Evolutionary conservation across 441 rosid species (phyloP).

Genomic region (Bruguiera hainesii): DNA sequence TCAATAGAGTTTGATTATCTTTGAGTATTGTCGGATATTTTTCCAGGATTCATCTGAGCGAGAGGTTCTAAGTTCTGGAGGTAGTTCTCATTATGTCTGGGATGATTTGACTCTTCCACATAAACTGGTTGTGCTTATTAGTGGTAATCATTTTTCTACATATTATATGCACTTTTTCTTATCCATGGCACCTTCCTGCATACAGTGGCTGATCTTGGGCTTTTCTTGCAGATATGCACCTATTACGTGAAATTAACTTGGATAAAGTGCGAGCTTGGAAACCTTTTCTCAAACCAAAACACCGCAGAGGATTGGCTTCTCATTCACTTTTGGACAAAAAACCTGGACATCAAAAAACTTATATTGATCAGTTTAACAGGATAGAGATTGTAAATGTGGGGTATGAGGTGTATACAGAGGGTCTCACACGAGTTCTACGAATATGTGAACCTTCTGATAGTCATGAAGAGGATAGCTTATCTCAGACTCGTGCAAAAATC

Average conservation of each 20-base stretch:
- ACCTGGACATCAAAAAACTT: slow-evolving; percentile 37
- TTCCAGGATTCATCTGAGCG: slow-evolving; percentile 75
- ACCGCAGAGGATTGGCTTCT: slow-evolving; percentile 54
- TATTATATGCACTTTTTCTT: neutral
- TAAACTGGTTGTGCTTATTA: slow-evolving; percentile 71
- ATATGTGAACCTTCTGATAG: slow-evolving; percentile 67
- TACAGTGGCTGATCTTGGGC: slow-evolving; percentile 4
- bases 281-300: slow-evolving; percentile 65
- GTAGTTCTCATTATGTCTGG: slow-evolving; percentile 79
- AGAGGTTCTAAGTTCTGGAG: slow-evolving; percentile 77
- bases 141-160: slow-evolving; percentile 41
- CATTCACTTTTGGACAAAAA: slow-evolving; percentile 43
- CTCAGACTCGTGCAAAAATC: slow-evolving; percentile 55
- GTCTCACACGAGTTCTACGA: slow-evolving; percentile 79
- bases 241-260: slow-evolving; percentile 77
- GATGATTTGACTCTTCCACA: slow-evolving; percentile 92
- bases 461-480: slow-evolving; percentile 39
- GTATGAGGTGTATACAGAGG: slow-evolving; percentile 94
- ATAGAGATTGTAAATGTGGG: slow-evolving; percentile 61
- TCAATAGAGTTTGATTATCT: slow-evolving; percentile 10
- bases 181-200: neutral
- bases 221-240: slow-evolving; percentile 59
- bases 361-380: slow-evolving; percentile 38
- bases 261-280: slow-evolving; percentile 97
- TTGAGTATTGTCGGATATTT: slow-evolving; percentile 18